phyloP scores from a whole-genome alignment of 768 basidiomycete genomes.

The Agaricus sinodeliciosus region DNA sequence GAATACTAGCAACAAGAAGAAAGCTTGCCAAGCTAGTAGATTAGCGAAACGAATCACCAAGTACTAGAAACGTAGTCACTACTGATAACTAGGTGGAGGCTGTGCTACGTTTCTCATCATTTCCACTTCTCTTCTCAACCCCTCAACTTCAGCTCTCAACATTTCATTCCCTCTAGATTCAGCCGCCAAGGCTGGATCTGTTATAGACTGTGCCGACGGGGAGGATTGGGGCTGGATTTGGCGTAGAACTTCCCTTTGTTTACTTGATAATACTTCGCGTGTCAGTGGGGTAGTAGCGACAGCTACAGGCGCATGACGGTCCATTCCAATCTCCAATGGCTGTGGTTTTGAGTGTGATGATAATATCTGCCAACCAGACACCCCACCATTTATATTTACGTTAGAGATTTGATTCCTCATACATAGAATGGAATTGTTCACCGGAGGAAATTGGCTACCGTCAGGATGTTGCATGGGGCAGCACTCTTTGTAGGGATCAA shows the following conservation, averaged over 20 bases:
- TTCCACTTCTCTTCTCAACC: constrained; percentile 6
- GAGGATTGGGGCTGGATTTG: neutral
- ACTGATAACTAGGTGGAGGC: neutral
- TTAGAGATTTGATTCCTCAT: no score
- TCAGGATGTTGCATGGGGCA: no score
- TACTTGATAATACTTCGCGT: neutral
- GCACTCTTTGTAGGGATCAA: neutral
- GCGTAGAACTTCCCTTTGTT: neutral
- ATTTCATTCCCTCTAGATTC: neutral
- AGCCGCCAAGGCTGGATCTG: neutral
- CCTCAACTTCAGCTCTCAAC: constrained; percentile 5
- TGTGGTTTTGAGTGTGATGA: neutral
- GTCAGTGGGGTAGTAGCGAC: neutral
- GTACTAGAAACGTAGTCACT: no score
- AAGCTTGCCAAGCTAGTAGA: no score
- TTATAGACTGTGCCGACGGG: neutral
- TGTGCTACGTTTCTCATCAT: neutral
- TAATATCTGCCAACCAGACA: no score
- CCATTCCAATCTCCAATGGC: no score
- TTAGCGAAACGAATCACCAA: no score
- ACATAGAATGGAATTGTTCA: no score
- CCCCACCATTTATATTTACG: no score
- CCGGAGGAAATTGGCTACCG: no score
- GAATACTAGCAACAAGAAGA: no score
- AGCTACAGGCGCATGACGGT: neutral